Conservation (phyloP, 352 stramenopile species). For the Globisporangium nodosum region DNA sequence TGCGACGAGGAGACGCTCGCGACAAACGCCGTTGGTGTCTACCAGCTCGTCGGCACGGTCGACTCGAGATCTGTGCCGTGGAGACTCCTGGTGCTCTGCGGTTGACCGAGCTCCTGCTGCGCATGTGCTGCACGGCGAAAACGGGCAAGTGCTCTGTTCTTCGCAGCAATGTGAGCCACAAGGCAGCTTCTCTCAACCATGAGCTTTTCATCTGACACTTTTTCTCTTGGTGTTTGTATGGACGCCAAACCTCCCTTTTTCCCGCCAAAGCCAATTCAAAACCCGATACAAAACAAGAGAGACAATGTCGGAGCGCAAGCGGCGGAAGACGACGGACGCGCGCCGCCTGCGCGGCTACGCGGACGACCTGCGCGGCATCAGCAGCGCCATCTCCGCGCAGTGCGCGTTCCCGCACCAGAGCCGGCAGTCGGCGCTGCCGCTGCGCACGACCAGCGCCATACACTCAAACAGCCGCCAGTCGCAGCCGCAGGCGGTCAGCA, state of each 20-base stretch:
- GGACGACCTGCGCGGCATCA: conserved; percentile 22
- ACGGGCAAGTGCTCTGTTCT: no score
- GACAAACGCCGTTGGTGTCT: not conserved
- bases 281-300: not conserved
- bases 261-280: not conserved
- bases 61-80: conserved; percentile 2
- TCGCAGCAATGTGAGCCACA: no score
- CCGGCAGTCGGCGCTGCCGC: conserved; percentile 15
- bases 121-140: no score
- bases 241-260: not conserved
- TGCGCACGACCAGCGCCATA: not conserved
- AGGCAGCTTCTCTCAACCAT: no score
- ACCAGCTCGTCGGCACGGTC: conserved; percentile 1
- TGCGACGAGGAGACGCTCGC: not conserved
- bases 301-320: conserved; percentile 19
- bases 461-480: not conserved
- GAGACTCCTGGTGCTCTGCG: conserved; percentile 2
- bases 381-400: conserved; percentile 17
- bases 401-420: conserved; percentile 17
- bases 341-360: conserved; percentile 27
- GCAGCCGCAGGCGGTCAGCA: not conserved
- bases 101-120: not conserved
- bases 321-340: conserved; percentile 15
- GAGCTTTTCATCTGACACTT: no score
- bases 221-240: no score